A percentile compares a stretch with the other conserved stretches of the same genome.
Conservation (phyloP, 2,329 filamentous ascomycete species). For the Fusarium cicatricum region DNA sequence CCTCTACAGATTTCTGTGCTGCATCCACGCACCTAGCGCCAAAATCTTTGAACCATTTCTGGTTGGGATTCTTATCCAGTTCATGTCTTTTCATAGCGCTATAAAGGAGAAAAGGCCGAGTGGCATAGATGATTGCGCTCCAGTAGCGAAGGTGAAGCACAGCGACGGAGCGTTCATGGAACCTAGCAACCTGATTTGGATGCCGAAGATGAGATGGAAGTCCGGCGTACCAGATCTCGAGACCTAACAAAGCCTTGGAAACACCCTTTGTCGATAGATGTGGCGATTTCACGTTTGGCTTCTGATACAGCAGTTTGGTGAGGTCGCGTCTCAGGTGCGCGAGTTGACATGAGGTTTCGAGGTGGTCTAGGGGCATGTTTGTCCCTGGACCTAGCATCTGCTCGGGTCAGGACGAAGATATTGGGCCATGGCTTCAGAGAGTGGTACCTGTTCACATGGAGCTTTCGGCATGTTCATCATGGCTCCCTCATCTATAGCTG, state of each 20-base stretch:
- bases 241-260: neutral
- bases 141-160: conserved; percentile 19
- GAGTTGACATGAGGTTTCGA: conserved; percentile 2
- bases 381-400: conserved; percentile 4
- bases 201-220: conserved; percentile 6
- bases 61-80: neutral
- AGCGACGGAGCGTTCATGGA: conserved; percentile 11
- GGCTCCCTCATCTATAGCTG: conserved; percentile 6
- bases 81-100: conserved; percentile 1
- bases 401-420: neutral
- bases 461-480: neutral
- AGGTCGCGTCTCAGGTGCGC: neutral
- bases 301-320: conserved; percentile 8
- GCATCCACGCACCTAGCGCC: conserved; percentile 2
- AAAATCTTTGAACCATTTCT: conserved; percentile 8
- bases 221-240: neutral
- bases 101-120: conserved; percentile 6
- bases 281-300: neutral
- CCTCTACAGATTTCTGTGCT: conserved; percentile 8
- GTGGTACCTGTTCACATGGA: conserved; percentile 7
- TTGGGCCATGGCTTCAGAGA: too few relatives aligned
- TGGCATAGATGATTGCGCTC: conserved; percentile 16
- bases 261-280: conserved; percentile 3
- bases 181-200: conserved; percentile 1
- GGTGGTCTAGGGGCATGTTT: conserved; percentile 11